Base-by-base conservation (phyloP, 2,329 filamentous ascomycete species). In the Stemphylium vesicarium region DNA sequence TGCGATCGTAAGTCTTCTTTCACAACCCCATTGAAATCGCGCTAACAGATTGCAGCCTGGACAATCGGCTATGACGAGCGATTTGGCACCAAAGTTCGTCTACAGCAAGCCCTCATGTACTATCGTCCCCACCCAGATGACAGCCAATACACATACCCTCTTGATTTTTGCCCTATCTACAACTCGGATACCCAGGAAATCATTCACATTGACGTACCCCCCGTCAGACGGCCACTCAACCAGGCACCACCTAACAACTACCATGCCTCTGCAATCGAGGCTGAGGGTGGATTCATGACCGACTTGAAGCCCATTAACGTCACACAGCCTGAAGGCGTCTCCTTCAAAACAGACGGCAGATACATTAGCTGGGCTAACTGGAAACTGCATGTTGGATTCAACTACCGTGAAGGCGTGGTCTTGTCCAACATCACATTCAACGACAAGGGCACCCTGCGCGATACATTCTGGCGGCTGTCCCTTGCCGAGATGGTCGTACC, bases 21-120 rank as follows among this genome's bases (percentile, higher is more conserved):
- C n/a, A 18, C 16, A 9, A 4, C 15, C 9, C 12, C 11, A 10
- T 31, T 4, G 4, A 41, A 38, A 38, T 18, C 56, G 18, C 38
- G 40, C 63, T 68, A 26, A 73, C 20, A 22, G 50, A 31, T 11
- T 38, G 9, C 57, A 87, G 85, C 91, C 10, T 97, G 93, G 93
- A 96, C 93, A 0, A 96, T 97, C 75, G 93, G 93, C 43, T 96
- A 92, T 72, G 93, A 97, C 67, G 91, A 96, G 78, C 88, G 93
- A 39, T 95, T 92, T 68, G 93, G 92, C 58, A 94, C 79, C 72
- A 81, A 81, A 38, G 82, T 91, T 38, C 87, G 93, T 50, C 84
- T 96, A 4, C 93, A 97, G 77, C 93, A 97, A 78, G 93, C 92
- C 2, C 81, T 97, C 50, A 96, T 96, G 92, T 97, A 97, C 81